Evolutionary conservation across 106 monocot genomes (phyloP), one percentile per base, ranked within the genome.

Genomic region (Phalaenopsis equestris): DNA sequence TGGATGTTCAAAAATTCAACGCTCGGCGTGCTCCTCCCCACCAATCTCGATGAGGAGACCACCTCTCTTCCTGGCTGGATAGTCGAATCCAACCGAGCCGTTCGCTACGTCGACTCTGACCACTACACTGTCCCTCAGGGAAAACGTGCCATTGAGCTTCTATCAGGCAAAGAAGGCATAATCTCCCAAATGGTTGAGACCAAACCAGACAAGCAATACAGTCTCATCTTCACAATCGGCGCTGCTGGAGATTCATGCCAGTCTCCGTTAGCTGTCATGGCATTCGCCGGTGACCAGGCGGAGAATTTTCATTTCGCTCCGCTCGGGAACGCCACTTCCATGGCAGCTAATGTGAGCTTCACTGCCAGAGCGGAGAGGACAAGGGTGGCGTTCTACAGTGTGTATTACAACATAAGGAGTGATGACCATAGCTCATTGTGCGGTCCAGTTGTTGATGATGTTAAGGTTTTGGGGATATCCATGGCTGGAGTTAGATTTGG

Each of bases 131-230:
- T 98, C n/a, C 94, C 97, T 12, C 88, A 91, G 55, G 97, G 94
- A 0, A 94, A 94, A 75, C 97, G 94, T 2, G 97, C 97, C 0
- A 73, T 98, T 36, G 97, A 98, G 88, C 92, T 98, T 7, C 89
- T 98, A 37, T 94, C 97, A 0, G 94, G 97, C 61, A 98, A 98
- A 77, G 97, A 98, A 81, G 97, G 97, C 19, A 92, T 98, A 80
- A 87, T 98, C 82, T 92, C 97, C 15, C 97, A 94, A 84, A 98
- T 98, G 94, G 92, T 94, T 2, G 88, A 87, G 65, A 94, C 94
- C 18, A 87, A 85, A n/a, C 89, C 92, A 0, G 77, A 88, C 38
- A 94, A 91, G 80, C 70, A 85, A 64, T 98, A 98, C 85, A 88
- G 58, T 81, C 94, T 98, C 48, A 78, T 81, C 12, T 98, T 92